Percentiles rank a stretch among this genome's conserved stretches.
Conservation (phyloP, 495 filamentous ascomycete genomes). For the Talaromyces liani region DNA sequence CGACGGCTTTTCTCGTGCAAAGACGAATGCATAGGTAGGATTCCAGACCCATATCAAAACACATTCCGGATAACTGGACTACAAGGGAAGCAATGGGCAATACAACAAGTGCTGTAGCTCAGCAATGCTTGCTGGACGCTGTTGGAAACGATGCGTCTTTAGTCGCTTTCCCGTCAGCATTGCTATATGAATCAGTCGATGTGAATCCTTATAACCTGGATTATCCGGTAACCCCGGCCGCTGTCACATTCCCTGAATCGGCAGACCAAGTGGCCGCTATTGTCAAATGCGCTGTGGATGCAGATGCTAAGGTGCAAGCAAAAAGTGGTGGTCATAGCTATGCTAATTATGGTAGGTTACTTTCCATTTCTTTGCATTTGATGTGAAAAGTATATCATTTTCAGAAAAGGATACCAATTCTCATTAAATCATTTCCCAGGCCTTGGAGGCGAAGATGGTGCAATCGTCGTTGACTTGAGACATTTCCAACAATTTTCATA, state of each 20-base stretch:
- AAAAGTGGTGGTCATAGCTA: conserved; percentile 65
- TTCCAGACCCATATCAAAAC: background rate
- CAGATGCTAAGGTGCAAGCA: conserved; percentile 51
- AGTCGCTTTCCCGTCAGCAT: conserved; percentile 16
- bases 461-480: conserved; percentile 34
- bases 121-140: conserved; percentile 18
- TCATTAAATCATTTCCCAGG: conserved; percentile 17
- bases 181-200: conserved; percentile 12
- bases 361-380: background rate
- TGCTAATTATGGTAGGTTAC: conserved; percentile 30
- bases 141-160: conserved; percentile 15
- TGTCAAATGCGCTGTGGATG: conserved; percentile 43
- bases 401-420: background rate
- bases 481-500: conserved; percentile 10
- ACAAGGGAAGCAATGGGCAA: background rate
- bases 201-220: conserved; percentile 49
- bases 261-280: conserved; percentile 45
- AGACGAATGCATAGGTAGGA: background rate
- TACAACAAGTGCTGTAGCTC: conserved; percentile 1
- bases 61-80: background rate
- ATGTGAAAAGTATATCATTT: conserved; percentile 12
- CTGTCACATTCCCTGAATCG: conserved; percentile 48
- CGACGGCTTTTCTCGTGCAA: background rate
- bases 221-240: conserved; percentile 46
- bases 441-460: conserved; percentile 35